These are phyloP conservation scores for Carex cristatella DNA, from an alignment of 176 grass and related monocot genomes.

Conservation along the genomic window DNA sequence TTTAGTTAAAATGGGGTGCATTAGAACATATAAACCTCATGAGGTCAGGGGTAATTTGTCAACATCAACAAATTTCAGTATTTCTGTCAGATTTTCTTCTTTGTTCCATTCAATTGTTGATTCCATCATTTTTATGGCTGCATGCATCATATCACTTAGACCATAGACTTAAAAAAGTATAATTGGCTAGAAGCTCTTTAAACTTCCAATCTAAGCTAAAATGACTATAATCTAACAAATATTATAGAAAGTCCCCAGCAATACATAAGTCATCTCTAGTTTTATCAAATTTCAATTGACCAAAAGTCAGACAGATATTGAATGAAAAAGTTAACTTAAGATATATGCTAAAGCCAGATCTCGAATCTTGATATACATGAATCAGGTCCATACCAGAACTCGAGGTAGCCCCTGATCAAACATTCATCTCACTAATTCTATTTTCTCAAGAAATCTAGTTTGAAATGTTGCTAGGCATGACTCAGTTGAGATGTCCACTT, in stretches of 20 bases:
- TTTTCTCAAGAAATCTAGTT: slow-evolving; percentile 1
- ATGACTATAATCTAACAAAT: background rate
- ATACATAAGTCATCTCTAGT: background rate
- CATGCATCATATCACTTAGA: background rate
- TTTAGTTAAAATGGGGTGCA: background rate
- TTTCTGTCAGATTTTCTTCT: background rate
- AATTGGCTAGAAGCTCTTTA: background rate
- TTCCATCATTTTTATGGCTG: background rate
- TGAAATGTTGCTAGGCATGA: background rate
- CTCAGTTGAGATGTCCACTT: background rate
- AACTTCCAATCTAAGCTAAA: background rate
- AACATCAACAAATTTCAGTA: background rate
- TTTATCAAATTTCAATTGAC: background rate
- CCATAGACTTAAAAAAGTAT: background rate
- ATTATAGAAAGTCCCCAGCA: background rate
- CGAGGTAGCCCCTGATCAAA: background rate
- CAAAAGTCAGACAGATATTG: background rate
- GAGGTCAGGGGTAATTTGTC: background rate
- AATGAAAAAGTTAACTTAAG: background rate
- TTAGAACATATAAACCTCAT: background rate
- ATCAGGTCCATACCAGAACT: background rate
- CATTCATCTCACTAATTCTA: background rate
- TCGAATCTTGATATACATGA: background rate
- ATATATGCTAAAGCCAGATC: background rate
- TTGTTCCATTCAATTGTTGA: background rate